These are phyloP conservation scores for Sporothrix humicola DNA, from an alignment of 2,329 filamentous ascomycete species.

Conservation along the genomic window DNA sequence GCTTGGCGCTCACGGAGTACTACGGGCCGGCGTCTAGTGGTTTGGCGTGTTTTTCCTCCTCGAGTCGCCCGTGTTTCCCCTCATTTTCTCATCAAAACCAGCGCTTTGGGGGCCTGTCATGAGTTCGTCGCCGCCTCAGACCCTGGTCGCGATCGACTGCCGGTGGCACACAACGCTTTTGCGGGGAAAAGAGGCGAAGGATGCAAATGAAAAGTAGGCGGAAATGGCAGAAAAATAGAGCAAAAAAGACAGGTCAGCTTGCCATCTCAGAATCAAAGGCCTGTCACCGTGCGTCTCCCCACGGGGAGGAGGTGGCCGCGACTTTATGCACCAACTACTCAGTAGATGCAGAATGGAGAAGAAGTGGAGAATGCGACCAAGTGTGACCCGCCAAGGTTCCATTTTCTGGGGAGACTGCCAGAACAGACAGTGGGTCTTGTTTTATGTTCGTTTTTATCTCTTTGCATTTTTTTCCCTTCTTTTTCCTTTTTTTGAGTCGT, in stretches of 20 bases:
- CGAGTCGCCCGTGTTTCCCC: neutral
- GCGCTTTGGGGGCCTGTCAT: neutral
- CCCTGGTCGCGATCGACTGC: conserved; percentile 8
- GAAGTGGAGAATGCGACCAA: conserved; percentile 2
- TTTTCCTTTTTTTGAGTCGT: neutral
- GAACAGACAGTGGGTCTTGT: neutral
- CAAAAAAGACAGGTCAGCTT: too few species aligned
- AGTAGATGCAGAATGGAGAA: neutral
- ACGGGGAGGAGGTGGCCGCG: conserved; percentile 15
- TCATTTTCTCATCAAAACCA: neutral
- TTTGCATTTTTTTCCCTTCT: neutral
- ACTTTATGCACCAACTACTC: neutral
- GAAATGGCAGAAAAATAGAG: neutral
- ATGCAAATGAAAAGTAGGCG: neutral
- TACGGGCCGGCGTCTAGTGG: conserved; percentile 21
- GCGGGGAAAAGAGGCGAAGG: conserved; percentile 23
- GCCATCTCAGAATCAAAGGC: too few species aligned
- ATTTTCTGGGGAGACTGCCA: neutral
- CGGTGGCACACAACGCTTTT: conserved; percentile 4
- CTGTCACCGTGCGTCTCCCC: neutral
- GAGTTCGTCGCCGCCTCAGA: neutral
- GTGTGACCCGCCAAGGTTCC: conserved; percentile 16
- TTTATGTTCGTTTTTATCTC: too few species aligned
- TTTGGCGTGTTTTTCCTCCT: neutral
- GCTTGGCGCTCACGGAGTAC: conserved; percentile 10